Evolutionary conservation across 1,284 basidiomycete species (phyloP).

Genomic region (Sporisorium sorghi): DNA sequence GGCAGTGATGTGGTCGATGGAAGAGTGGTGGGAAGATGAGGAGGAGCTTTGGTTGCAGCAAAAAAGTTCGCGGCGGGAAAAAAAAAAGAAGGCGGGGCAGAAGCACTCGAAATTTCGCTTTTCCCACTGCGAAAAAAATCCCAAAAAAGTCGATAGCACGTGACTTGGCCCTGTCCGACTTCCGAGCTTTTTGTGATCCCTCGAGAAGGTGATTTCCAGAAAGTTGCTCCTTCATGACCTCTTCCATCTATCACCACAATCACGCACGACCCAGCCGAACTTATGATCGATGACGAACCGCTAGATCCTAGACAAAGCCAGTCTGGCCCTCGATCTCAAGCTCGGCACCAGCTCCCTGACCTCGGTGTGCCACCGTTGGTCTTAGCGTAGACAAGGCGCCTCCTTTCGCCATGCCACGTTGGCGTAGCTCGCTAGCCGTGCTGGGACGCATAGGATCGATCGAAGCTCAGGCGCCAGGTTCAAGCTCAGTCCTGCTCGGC

Average conservation of each 20-base stretch:
- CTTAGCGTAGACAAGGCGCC: neutral
- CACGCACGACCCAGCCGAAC: neutral
- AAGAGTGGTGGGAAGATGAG: neutral
- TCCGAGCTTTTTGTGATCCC: conserved; percentile 8
- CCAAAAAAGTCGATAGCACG: conserved; percentile 8
- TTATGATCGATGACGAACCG: neutral
- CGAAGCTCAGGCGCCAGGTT: neutral
- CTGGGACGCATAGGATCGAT: neutral
- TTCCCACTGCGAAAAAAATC: conserved; percentile 5
- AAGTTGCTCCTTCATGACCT: neutral
- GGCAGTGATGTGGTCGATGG: neutral
- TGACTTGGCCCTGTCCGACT: conserved; percentile 20
- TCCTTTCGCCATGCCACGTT: conserved; percentile 13
- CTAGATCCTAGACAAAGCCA: neutral
- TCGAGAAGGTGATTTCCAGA: neutral
- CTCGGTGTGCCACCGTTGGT: conserved; percentile 6
- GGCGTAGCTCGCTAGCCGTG: conserved; percentile 12
- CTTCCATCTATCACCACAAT: neutral
- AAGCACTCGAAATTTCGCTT: conserved; percentile 2
- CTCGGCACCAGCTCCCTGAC: neutral
- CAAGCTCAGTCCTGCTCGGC: neutral
- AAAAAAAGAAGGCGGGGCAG: conserved; percentile 12
- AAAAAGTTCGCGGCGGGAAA: neutral
- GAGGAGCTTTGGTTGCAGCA: neutral
- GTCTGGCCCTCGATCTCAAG: neutral